phyloP scores from a whole-genome alignment of 2,329 filamentous ascomycete genomes.

The Xylariaceae sp. region DNA sequence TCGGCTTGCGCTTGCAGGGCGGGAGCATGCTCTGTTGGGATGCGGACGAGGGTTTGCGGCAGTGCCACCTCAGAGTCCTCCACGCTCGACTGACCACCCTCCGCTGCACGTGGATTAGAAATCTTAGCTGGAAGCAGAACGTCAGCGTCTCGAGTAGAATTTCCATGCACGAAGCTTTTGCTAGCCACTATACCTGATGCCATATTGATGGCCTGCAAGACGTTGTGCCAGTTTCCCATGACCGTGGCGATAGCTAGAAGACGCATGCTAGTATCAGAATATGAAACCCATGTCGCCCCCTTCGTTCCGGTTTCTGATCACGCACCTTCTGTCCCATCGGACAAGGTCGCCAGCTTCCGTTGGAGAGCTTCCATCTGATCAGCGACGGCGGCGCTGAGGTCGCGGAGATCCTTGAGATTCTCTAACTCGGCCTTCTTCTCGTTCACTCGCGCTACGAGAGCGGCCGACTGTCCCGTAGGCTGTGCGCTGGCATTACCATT shows the following conservation, averaged over 20 bases:
- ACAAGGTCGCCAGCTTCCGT: constrained; percentile 70
- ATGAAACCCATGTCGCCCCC: neutral
- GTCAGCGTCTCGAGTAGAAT: constrained; percentile 5
- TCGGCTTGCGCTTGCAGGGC: constrained; percentile 57
- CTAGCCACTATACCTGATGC: constrained; percentile 59
- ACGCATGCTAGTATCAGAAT: constrained; percentile 18
- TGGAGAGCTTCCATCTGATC: constrained; percentile 78
- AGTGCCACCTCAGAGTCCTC: constrained; percentile 48
- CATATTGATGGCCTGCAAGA: constrained; percentile 79
- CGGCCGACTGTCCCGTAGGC: constrained; percentile 58
- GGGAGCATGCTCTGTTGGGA: constrained; percentile 73
- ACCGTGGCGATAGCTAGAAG: constrained; percentile 71
- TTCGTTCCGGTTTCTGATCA: neutral
- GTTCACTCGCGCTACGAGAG: constrained; percentile 68
- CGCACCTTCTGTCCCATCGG: constrained; percentile 74
- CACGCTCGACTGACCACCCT: constrained; percentile 33
- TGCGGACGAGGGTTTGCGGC: constrained; percentile 77
- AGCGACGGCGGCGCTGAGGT: constrained; percentile 72
- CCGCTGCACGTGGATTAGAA: constrained; percentile 50
- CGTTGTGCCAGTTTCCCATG: constrained; percentile 81
- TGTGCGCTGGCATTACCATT: constrained; percentile 39
- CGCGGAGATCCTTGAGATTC: constrained; percentile 69
- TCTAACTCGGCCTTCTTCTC: constrained; percentile 83
- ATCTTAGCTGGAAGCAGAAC: constrained; percentile 55
- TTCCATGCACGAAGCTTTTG: constrained; percentile 1